Evolutionary conservation across 306 rosid species (phyloP).

Genomic region (Ormosia semicastrata): DNA sequence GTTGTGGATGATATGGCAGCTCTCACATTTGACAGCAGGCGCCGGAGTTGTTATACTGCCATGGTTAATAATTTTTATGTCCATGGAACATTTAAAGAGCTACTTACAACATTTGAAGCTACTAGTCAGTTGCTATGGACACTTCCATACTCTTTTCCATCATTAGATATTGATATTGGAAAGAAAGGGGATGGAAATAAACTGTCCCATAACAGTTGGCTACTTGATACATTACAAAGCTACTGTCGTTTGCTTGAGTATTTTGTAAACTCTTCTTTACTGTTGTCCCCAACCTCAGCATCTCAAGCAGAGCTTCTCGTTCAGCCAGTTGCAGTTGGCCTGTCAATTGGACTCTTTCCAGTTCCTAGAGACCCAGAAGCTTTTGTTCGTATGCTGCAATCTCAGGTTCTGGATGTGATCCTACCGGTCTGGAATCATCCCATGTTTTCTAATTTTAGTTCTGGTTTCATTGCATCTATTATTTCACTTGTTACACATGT

Average conservation of each 20-base stretch:
- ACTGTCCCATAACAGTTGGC: conserved; percentile 73
- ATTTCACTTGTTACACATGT: conserved; percentile 86
- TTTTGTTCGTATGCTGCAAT: conserved; percentile 95
- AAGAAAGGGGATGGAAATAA: conserved; percentile 71
- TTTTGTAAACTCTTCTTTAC: conserved; percentile 89
- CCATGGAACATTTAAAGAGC: conserved; percentile 88
- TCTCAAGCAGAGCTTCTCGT: conserved; percentile 91
- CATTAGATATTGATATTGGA: conserved; percentile 55
- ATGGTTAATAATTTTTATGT: conserved; percentile 94
- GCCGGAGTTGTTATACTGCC: conserved; percentile 78
- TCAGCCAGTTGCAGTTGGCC: conserved; percentile 94
- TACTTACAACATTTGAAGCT: conserved; percentile 92
- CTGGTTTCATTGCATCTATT: conserved; percentile 80
- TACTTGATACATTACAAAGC: conserved; percentile 87
- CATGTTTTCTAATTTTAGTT: conserved; percentile 72
- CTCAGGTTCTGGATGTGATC: conserved; percentile 90
- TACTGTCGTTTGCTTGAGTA: conserved; percentile 86
- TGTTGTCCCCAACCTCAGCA: conserved; percentile 80
- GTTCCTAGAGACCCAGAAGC: conserved; percentile 97
- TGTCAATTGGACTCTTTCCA: conserved; percentile 95
- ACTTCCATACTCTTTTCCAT: conserved; percentile 55
- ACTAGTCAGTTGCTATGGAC: conserved; percentile 98
- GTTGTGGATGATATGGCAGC: conserved; percentile 92
- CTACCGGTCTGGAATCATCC: conserved; percentile 94
- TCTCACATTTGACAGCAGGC: conserved; percentile 81